Evolutionary conservation across 176 grass and related monocot genomes (phyloP).

Genomic region (Carex pumila): DNA sequence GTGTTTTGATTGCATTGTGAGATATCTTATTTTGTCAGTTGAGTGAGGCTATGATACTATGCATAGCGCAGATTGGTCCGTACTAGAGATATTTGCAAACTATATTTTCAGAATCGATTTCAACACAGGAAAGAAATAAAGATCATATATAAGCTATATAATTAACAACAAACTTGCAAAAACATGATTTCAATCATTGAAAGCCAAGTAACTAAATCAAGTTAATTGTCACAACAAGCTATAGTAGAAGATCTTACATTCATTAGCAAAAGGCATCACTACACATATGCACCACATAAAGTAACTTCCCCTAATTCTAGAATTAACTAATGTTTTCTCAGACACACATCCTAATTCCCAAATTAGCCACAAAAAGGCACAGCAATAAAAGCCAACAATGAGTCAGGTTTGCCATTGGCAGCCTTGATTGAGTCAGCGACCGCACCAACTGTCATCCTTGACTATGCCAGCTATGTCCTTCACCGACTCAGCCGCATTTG

Average conservation of each 20-base stretch:
- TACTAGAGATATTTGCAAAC: no score
- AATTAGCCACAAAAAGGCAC: not conserved
- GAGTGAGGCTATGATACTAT: no score
- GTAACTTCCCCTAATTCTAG: not conserved
- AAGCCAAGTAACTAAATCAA: not conserved
- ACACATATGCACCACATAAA: not conserved
- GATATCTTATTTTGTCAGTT: no score
- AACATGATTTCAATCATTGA: no score
- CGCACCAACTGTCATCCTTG: not conserved
- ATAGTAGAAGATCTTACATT: not conserved
- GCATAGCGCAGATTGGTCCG: no score
- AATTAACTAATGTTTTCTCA: not conserved
- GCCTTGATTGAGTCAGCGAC: not conserved
- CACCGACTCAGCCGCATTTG: not conserved
- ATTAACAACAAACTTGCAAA: no score
- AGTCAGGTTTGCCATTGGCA: no score
- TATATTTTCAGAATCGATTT: no score
- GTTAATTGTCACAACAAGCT: not conserved
- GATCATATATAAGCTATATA: not conserved
- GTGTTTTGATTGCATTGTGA: no score
- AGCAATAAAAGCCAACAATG: not conserved
- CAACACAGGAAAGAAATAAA: not conserved
- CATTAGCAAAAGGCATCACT: not conserved
- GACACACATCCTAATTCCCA: not conserved
- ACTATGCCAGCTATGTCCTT: constrained; percentile 7